Percentiles rank a stretch among this genome's conserved stretches.
These are phyloP conservation scores for Silybum marianum DNA, from an alignment of 129 eudicot species.

Conservation along the genomic window DNA sequence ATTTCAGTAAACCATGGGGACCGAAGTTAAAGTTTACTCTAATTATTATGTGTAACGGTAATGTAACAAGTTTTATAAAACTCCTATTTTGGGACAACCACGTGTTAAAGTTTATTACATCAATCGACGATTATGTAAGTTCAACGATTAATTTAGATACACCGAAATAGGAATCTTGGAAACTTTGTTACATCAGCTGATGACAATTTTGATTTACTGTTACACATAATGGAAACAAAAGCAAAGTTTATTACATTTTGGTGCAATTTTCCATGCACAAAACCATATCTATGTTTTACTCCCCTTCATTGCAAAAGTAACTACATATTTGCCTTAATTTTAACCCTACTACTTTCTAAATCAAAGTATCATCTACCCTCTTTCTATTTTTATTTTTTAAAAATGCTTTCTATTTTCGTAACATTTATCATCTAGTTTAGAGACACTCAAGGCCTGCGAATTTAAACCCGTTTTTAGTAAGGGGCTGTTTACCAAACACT, in stretches of 20 bases:
- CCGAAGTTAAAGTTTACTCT: too few species aligned
- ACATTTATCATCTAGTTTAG: too few species aligned
- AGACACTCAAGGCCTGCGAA: too few species aligned
- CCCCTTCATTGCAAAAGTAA: background rate
- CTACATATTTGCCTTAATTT: background rate
- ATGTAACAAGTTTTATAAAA: background rate
- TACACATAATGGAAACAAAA: background rate
- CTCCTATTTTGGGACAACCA: background rate
- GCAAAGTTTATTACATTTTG: background rate
- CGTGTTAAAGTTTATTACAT: too few species aligned
- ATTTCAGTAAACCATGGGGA: too few species aligned
- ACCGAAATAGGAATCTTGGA: background rate
- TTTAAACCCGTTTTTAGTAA: background rate
- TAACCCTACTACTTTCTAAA: background rate
- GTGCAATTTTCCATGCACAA: background rate
- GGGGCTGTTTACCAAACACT: too few species aligned
- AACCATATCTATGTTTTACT: background rate
- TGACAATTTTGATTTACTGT: background rate
- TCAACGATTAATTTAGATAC: background rate
- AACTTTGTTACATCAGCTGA: background rate
- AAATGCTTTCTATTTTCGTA: background rate
- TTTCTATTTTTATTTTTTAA: background rate
- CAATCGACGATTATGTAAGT: background rate
- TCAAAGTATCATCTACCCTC: background rate
- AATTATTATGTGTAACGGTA: background rate